These are phyloP conservation scores for Eucommia ulmoides DNA, from an alignment of 257 asterid species.

Conservation along the genomic window DNA sequence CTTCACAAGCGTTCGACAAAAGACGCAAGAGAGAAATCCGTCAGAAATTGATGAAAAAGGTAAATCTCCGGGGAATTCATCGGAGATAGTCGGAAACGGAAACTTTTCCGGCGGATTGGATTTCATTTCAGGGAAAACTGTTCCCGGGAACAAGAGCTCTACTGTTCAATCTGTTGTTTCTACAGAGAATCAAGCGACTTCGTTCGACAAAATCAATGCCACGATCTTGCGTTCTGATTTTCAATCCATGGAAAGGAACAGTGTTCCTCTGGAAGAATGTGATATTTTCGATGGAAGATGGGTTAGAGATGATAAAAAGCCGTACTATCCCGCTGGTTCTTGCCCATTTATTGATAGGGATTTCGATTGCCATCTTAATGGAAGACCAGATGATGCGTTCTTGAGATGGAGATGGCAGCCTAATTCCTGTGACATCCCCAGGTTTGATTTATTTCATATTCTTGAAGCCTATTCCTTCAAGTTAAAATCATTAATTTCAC, in stretches of 20 bases:
- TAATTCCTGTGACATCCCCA: slow-evolving; percentile 72
- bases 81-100: too few species aligned
- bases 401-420: slow-evolving; percentile 95
- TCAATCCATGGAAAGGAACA: background rate
- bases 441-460: slow-evolving; percentile 32
- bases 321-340: slow-evolving; percentile 74
- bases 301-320: slow-evolving; percentile 68
- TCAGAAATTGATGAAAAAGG: too few species aligned
- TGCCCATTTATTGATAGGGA: slow-evolving; percentile 80
- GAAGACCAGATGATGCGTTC: slow-evolving; percentile 59
- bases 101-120: too few species aligned
- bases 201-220: background rate
- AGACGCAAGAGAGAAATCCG: background rate
- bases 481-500: too few species aligned
- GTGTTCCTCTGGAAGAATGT: slow-evolving; percentile 40
- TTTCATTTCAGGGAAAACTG: too few species aligned
- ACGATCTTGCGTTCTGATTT: slow-evolving; percentile 1
- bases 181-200: slow-evolving; percentile 2
- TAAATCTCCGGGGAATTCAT: too few species aligned
- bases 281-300: slow-evolving; percentile 78
- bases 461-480: too few species aligned
- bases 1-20: background rate
- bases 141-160: slow-evolving; percentile 7
- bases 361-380: slow-evolving; percentile 73
- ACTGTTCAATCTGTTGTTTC: background rate